phyloP scores from a whole-genome alignment of 306 rosid genomes.

The Urtica urens region DNA sequence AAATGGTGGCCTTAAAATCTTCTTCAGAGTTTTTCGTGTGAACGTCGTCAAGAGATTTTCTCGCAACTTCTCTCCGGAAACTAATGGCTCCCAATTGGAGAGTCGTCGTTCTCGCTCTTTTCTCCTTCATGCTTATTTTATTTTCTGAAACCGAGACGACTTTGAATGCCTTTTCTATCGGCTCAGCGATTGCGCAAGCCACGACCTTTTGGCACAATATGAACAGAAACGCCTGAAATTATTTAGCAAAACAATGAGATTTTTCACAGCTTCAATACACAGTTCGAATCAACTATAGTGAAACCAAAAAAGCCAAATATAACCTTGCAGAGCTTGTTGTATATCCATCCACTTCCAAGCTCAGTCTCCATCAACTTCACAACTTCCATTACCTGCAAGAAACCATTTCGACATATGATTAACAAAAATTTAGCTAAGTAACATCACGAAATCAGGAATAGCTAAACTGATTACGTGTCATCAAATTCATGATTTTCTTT shows the following conservation, averaged over 20 bases:
- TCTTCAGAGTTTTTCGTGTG: constrained; percentile 24
- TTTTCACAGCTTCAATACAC: background rate
- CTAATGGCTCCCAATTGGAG: constrained; percentile 60
- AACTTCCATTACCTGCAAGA: constrained; percentile 54
- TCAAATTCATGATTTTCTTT: no score
- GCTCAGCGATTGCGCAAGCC: constrained; percentile 61
- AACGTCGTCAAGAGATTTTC: constrained; percentile 20
- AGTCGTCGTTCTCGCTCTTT: constrained; percentile 17
- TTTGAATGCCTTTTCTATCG: constrained; percentile 57
- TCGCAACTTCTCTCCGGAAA: constrained; percentile 51
- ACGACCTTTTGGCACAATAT: constrained; percentile 43
- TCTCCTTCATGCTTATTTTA: constrained; percentile 18
- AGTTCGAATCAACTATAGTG: no score
- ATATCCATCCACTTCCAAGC: constrained; percentile 61
- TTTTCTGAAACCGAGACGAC: constrained; percentile 31
- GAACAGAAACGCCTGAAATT: constrained; percentile 53
- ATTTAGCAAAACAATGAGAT: background rate
- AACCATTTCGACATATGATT: no score
- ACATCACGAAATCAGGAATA: no score
- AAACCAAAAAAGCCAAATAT: constrained; percentile 2
- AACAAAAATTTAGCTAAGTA: no score
- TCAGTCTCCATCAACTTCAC: constrained; percentile 72
- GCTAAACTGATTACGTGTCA: no score
- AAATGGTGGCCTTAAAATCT: constrained; percentile 32
- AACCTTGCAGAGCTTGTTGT: constrained; percentile 58